phyloP scores from a whole-genome alignment of 768 basidiomycete species.

The Termitomyces sp. region DNA sequence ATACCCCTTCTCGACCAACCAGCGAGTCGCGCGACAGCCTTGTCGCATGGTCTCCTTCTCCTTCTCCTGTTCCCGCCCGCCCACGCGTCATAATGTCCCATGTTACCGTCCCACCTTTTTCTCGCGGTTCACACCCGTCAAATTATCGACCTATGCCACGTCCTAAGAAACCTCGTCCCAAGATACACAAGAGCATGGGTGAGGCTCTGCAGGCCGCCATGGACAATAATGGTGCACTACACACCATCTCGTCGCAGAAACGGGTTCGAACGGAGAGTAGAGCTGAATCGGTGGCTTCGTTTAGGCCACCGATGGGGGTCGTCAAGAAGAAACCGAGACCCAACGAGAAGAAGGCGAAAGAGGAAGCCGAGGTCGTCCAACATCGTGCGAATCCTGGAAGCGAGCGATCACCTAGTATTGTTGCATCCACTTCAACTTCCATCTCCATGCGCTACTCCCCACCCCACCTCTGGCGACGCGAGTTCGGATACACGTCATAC shows the following conservation, averaged over 20 bases:
- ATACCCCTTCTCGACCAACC: conserved; percentile 2
- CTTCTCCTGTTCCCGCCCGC: not conserved
- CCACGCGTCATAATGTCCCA: conserved; percentile 16
- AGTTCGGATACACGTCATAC: conserved; percentile 1
- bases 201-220: conserved; percentile 13
- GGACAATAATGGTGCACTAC: conserved; percentile 11
- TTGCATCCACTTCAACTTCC: not conserved
- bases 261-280: not conserved
- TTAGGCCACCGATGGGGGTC: not conserved
- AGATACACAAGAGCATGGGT: conserved; percentile 6
- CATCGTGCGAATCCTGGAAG: not conserved
- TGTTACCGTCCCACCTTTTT: conserved; percentile 22
- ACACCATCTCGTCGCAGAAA: not conserved
- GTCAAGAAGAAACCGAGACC: not conserved
- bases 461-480: not conserved
- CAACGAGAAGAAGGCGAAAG: not conserved
- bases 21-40: conserved; percentile 9
- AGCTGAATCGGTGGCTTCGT: not conserved
- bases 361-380: not conserved
- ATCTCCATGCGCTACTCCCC: not conserved
- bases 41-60: not conserved
- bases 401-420: not conserved
- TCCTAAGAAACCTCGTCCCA: not conserved
- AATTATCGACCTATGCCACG: conserved; percentile 14
- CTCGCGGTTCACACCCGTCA: conserved; percentile 2